Evolutionary conservation across 179 eudicot species (phyloP).

Genomic region (Vitellaria paradoxa): DNA sequence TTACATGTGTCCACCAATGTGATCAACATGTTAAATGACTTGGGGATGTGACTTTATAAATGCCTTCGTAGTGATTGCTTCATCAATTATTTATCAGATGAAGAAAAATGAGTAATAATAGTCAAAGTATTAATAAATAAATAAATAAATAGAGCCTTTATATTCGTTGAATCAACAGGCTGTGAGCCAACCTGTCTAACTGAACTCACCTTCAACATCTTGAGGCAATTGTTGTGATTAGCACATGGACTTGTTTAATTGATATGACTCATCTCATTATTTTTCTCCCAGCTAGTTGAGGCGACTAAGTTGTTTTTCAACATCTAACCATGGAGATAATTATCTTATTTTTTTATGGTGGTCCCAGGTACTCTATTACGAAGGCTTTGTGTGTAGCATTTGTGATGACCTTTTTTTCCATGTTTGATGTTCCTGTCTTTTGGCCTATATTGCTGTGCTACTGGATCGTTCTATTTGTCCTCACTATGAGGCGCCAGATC

Average conservation of each 20-base stretch:
- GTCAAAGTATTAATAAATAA: background rate
- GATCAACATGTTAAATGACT: background rate
- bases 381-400: slow-evolving; percentile 62
- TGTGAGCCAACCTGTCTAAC: background rate
- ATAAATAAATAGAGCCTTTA: background rate
- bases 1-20: background rate
- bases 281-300: too few relatives aligned
- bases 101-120: background rate
- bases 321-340: background rate
- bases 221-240: background rate
- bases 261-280: background rate
- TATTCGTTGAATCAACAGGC: background rate
- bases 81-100: background rate
- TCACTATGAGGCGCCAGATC: slow-evolving; percentile 75
- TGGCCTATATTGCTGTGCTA: slow-evolving; percentile 76
- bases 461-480: slow-evolving; percentile 69
- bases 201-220: background rate
- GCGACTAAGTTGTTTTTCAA: background rate
- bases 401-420: slow-evolving; percentile 61
- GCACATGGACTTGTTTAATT: background rate
- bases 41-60: background rate
- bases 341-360: slow-evolving; percentile 2
- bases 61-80: background rate
- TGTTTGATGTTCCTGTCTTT: slow-evolving; percentile 73
- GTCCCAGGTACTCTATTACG: slow-evolving; percentile 62